Percentiles rank a stretch among this genome's conserved stretches.
phyloP scores from a whole-genome alignment of 148 eudicot genomes.

The Cornus controversa region DNA sequence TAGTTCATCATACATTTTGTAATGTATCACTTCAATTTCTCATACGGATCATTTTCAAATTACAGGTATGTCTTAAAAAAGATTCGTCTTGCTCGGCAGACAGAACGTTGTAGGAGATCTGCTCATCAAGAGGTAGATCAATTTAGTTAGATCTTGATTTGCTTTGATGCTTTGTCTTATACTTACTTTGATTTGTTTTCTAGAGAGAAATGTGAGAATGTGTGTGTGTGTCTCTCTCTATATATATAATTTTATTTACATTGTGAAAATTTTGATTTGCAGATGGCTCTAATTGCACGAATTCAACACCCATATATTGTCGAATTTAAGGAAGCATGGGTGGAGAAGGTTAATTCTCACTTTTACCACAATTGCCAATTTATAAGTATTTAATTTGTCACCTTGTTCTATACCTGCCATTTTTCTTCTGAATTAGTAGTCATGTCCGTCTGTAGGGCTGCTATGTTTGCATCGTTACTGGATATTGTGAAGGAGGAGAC shows the following conservation, averaged over 20 bases:
- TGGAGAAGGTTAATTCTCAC: slow-evolving; percentile 71
- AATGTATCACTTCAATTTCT: slow-evolving; percentile 4
- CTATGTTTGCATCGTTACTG: slow-evolving; percentile 98
- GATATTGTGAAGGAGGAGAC: slow-evolving; percentile 99
- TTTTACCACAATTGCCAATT: neutral
- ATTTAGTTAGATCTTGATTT: slow-evolving; percentile 2
- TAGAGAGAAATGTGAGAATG: neutral
- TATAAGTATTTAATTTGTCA: neutral
- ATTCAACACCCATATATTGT: slow-evolving; percentile 94
- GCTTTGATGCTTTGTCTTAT: neutral
- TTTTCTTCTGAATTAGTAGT: slow-evolving; percentile 8
- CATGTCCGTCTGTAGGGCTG: slow-evolving; percentile 64
- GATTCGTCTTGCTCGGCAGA: slow-evolving; percentile 96
- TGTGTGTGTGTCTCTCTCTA: too few species aligned
- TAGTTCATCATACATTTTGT: neutral
- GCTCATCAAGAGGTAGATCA: slow-evolving; percentile 90
- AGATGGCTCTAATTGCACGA: slow-evolving; percentile 96
- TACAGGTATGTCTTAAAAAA: slow-evolving; percentile 89
- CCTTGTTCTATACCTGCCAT: neutral
- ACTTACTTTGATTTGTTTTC: neutral
- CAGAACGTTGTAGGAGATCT: slow-evolving; percentile 95
- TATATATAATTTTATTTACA: neutral
- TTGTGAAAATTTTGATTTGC: slow-evolving; percentile 13
- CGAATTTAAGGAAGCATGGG: slow-evolving; percentile 98
- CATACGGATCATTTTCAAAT: slow-evolving; percentile 3